Conservation (phyloP, 768 basidiomycete species). For the Lanmaoa pseudosensibilis region DNA sequence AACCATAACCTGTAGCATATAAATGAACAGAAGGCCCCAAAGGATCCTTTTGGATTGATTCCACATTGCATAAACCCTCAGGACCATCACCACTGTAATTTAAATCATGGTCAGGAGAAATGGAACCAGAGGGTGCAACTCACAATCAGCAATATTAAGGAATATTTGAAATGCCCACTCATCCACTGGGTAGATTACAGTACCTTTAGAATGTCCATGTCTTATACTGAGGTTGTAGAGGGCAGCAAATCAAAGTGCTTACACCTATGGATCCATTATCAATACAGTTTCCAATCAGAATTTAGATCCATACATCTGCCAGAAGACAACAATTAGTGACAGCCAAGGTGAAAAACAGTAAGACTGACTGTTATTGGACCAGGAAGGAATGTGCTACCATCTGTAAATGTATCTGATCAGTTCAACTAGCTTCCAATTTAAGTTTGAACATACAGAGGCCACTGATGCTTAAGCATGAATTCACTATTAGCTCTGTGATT, state of each 20-base stretch:
- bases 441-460: not conserved
- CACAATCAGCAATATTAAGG: slow-evolving; percentile 1
- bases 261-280: not conserved
- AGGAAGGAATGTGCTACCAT: not conserved
- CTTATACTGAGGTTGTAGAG: no score
- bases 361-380: not conserved
- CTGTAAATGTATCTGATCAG: not conserved
- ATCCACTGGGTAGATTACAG: not conserved
- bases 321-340: not conserved
- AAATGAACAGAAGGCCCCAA: no score
- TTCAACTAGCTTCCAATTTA: not conserved
- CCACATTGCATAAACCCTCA: no score
- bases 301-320: not conserved
- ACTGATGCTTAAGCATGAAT: not conserved
- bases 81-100: no score
- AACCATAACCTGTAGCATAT: no score
- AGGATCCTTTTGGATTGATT: no score
- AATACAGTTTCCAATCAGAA: no score
- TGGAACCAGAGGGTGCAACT: no score
- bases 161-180: not conserved
- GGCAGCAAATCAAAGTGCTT: not conserved
- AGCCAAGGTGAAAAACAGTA: not conserved
- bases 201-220: not conserved
- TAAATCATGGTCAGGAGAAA: no score
- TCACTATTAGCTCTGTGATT: not conserved